phyloP scores from a whole-genome alignment of 768 basidiomycete species.

The Boletellus sp. region DNA sequence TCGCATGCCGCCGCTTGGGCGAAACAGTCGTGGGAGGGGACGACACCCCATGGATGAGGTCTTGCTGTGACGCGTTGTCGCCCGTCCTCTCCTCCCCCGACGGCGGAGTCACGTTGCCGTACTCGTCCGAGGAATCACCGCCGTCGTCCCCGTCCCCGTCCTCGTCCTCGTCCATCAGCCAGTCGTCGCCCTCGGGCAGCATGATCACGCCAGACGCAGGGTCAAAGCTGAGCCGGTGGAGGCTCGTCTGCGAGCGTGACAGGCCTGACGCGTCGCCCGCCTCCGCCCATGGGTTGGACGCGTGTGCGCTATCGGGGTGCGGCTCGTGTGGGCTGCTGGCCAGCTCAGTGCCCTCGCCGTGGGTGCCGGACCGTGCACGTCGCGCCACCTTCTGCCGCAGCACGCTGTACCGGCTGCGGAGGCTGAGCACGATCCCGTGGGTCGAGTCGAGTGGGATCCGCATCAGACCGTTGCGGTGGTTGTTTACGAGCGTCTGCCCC shows the following conservation, averaged over 20 bases:
- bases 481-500: slow-evolving; percentile 70
- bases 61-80: slow-evolving; percentile 21
- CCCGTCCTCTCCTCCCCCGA: slow-evolving; percentile 20
- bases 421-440: slow-evolving; percentile 76
- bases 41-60: slow-evolving; percentile 12
- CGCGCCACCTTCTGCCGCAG: slow-evolving; percentile 36
- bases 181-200: slow-evolving; percentile 71
- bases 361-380: not conserved
- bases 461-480: slow-evolving; percentile 32
- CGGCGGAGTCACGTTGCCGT: slow-evolving; percentile 31
- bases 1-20: slow-evolving; percentile 61
- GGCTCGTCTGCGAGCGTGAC: slow-evolving; percentile 30
- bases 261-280: slow-evolving; percentile 4
- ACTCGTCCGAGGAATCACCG: slow-evolving; percentile 40
- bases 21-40: slow-evolving; percentile 31
- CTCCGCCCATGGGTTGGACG: slow-evolving; percentile 65
- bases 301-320: slow-evolving; percentile 24
- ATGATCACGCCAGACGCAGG: slow-evolving; percentile 85
- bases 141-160: slow-evolving; percentile 30
- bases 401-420: slow-evolving; percentile 67
- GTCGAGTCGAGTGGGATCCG: slow-evolving; percentile 39
- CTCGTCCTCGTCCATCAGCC: slow-evolving; percentile 60
- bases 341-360: slow-evolving; percentile 6
- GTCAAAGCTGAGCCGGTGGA: slow-evolving; percentile 77
- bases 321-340: slow-evolving; percentile 8